Base-by-base conservation (phyloP, 371 early-diverging fungal genomes). In the Rhizopus stolonifer region DNA sequence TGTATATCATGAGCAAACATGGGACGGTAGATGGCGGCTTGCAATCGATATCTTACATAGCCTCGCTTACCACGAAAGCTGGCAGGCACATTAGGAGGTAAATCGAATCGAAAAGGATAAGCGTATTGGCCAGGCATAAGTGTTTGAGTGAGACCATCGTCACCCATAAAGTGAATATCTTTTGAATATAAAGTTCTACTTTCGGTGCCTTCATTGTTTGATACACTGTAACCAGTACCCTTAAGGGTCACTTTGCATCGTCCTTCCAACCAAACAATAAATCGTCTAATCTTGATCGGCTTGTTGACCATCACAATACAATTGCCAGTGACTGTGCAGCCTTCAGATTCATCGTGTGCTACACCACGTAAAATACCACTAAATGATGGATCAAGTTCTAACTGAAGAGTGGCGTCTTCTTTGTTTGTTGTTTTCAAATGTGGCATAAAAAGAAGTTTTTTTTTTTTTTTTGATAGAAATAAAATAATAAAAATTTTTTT, bases 341-440 rank as follows among this genome's bases (percentile, higher is more conserved):
- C 77, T 64, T 77, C 77, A 10, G 71, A 64, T 54, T 67, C 77
- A 52, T 77, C 77, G 29, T 73, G 53, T 14, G 74, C 69, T 14
- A 67, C 49, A 13, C 77, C 77, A 53, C 61, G 62, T 46, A 77
- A 48, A 23, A 77, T 64, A 10, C 77, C 77, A 2, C 74, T 73
- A 22, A 77, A 77, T 8, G 64, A 67, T 22, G 71, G 62, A 29
- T 77, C 77, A 10, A 77, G 52, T 3, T 56, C 51, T 19, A 77
- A 40, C 18, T 49, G 46, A 14, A 73, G 46, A 4, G 66, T 59
- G 10, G 65, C 69, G 48, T 76, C 77, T 14, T 72, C 77, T 64
- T 68, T 76, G n/a, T 49, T 47, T 9, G 55, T 50, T 4, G 40
- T 19, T 32, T 52, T 60, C 45, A 65, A 52, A 50, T 61, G 61